These are phyloP conservation scores for Striga asiatica DNA, from an alignment of 257 asterid genomes.

Conservation along the genomic window DNA sequence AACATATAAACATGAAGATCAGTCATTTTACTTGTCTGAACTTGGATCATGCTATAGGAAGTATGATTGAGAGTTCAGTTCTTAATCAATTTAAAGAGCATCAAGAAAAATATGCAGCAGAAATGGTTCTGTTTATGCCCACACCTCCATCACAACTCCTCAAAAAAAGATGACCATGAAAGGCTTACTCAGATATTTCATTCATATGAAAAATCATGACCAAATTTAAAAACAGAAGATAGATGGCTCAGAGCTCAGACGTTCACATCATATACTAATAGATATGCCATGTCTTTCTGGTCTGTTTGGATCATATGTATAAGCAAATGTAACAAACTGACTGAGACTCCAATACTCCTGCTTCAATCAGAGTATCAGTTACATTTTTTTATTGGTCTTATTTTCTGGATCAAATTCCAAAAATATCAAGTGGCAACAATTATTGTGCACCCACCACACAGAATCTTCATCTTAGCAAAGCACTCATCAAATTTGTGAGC, in stretches of 20 bases:
- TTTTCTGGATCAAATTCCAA: background rate
- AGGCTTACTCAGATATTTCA: no score
- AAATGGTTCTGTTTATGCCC: no score
- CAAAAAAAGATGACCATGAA: no score
- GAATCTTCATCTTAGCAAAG: background rate
- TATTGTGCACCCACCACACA: background rate
- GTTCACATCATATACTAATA: no score
- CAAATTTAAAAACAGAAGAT: no score
- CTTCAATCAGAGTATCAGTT: background rate
- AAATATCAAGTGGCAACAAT: background rate
- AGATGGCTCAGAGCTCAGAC: no score
- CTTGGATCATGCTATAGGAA: no score
- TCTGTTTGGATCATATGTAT: conserved; percentile 4
- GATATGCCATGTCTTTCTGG: background rate
- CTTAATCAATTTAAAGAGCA: background rate
- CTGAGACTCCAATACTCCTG: conserved; percentile 11
- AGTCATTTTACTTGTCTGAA: no score
- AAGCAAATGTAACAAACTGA: conserved; percentile 6
- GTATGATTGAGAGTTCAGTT: no score
- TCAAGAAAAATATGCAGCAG: background rate
- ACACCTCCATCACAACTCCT: no score
- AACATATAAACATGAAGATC: no score
- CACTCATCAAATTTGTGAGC: background rate
- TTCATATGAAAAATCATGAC: no score
- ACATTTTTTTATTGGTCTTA: conserved; percentile 9